A percentile compares a stretch with the other conserved stretches of the same genome.
phyloP scores from a whole-genome alignment of 495 filamentous ascomycete species.

The Lineolata rhizophorae region DNA sequence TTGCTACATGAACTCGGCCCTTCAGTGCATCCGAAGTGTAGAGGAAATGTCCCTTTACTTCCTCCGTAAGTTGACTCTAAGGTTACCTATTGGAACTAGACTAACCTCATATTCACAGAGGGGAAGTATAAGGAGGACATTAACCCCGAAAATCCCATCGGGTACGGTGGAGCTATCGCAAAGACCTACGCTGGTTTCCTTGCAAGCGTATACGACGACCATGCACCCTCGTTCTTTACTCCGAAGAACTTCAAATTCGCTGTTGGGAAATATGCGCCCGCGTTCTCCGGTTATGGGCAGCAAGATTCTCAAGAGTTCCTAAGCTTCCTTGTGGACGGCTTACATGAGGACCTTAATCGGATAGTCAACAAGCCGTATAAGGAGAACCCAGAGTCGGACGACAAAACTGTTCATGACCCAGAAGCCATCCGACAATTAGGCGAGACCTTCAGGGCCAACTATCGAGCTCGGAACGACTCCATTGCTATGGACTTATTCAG shows the following conservation, averaged over 20 bases:
- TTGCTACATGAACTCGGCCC: constrained; percentile 95
- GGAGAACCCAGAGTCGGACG: constrained; percentile 92
- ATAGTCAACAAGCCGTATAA: constrained; percentile 93
- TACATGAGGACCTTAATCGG: constrained; percentile 87
- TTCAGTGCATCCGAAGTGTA: constrained; percentile 80
- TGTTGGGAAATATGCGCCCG: constrained; percentile 55
- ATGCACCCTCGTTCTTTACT: constrained; percentile 35
- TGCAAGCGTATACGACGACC: constrained; percentile 44
- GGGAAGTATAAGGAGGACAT: constrained; percentile 53
- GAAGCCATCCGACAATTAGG: constrained; percentile 62
- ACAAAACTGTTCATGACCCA: constrained; percentile 77
- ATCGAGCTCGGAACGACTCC: constrained; percentile 82
- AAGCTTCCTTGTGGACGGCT: constrained; percentile 83
- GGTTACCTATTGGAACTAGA: no score
- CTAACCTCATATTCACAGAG: no score
- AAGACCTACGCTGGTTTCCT: constrained; percentile 56
- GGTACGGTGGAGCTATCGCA: constrained; percentile 65
- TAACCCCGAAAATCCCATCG: constrained; percentile 64
- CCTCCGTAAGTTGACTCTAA: constrained; percentile 27
- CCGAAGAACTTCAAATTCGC: constrained; percentile 60
- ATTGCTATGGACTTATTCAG: constrained; percentile 87
- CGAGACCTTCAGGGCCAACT: constrained; percentile 70
- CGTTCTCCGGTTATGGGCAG: constrained; percentile 86
- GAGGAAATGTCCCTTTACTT: constrained; percentile 88
- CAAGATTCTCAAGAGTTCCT: constrained; percentile 96